Base-by-base conservation (phyloP, 768 basidiomycete species). In the Xerocomus brunneocitrinus region DNA sequence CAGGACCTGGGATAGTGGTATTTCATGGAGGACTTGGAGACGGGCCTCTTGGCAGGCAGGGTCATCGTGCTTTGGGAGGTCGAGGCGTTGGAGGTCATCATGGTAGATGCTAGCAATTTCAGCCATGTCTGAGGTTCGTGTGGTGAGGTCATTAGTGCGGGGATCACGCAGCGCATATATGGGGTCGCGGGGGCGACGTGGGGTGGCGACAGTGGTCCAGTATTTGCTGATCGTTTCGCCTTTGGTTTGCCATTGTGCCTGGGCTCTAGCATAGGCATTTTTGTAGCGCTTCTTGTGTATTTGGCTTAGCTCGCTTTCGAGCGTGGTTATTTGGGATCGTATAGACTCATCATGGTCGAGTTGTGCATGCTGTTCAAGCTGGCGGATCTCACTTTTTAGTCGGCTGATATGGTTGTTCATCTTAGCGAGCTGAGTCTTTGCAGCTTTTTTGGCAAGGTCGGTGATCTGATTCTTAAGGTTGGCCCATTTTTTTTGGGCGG, bases 41-140 rank as follows among this genome's bases (percentile, higher is more conserved):
- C 28, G 4, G 28, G 28, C 28, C 7, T 4, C 7, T 35, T 16
- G 35, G 13, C 35, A 14, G 2, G 2, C 14, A 0, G 13, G 35
- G 35, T 35, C 14, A 4, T 35, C 35, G 5, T 35, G 16, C 14
- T 16, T 6, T 2, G 14, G 35, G 5, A 35, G 14, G 5, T 14
- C 35, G 1, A 1, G 2, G 5, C 14, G 3, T 45, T 75, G 72
- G 0, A 75, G 61, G 1, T 59, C 10, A 3, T 57, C 24, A 6
- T 59, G 53, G 39, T 59, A 50, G 1, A 19, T 2, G 0, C 13
- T 0, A 0, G 71, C 67, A 0, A 74, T 48, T 0, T 71, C 49
- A 0, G 71, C 67, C 74, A 75, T 76, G n/a, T 67, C 47, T 0
- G 53, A 8, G 0, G 71, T 67, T 0, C 50, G 10, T 0, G 8